phyloP scores from a whole-genome alignment of 202 grass and related monocot genomes.

The Schoenoplectus tabernaemontani region DNA sequence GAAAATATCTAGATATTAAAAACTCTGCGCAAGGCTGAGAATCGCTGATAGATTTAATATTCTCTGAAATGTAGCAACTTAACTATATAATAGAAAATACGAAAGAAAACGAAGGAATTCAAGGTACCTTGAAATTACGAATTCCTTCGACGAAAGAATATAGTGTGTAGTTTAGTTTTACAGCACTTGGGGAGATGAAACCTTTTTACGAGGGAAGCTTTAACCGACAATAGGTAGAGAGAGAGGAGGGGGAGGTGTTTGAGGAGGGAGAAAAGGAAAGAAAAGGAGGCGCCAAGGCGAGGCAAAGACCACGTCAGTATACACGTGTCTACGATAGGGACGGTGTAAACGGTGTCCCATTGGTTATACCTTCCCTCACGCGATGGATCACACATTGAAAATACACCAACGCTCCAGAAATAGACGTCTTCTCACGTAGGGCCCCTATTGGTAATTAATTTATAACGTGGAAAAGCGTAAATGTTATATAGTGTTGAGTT shows the following conservation, averaged over 20 bases:
- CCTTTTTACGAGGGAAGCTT: not conserved
- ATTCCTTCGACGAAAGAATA: not conserved
- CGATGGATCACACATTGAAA: not conserved
- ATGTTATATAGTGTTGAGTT: not conserved
- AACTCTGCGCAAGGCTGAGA: not conserved
- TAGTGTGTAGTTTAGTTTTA: not conserved
- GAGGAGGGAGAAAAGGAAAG: not conserved
- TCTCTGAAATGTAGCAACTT: conserved; percentile 8
- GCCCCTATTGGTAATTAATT: not conserved
- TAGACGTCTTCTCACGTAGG: not conserved
- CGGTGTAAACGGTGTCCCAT: conserved; percentile 30
- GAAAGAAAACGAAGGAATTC: not conserved
- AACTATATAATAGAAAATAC: not conserved
- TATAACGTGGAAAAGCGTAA: not conserved
- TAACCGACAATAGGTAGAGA: not conserved
- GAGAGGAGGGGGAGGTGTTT: not conserved
- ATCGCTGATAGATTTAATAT: not conserved
- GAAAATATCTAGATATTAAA: not conserved
- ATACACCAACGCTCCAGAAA: conserved; percentile 12
- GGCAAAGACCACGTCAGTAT: conserved; percentile 68
- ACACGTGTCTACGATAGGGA: conserved; percentile 71
- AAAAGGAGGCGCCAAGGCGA: conserved; percentile 31
- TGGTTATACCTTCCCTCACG: not conserved
- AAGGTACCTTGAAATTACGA: conserved; percentile 20
- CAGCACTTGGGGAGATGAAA: not conserved